Conservation (phyloP, 345 rosid species). For the Brassica incana region DNA sequence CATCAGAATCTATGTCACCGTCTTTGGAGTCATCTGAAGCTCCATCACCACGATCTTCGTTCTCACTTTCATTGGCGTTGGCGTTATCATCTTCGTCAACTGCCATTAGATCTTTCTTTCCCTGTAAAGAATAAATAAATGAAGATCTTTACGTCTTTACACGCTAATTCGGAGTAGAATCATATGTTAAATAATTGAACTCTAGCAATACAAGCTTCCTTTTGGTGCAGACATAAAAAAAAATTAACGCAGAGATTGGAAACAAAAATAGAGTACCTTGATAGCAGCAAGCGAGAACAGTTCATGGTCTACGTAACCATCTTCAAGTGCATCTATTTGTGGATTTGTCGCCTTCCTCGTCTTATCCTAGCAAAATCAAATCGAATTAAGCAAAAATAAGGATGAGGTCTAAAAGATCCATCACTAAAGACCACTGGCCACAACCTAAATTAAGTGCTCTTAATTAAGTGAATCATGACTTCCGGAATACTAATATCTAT, state of each 20-base stretch:
- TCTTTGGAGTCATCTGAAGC: conserved; percentile 46
- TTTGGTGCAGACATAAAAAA: not conserved
- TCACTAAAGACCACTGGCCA: not conserved
- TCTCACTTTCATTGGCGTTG: conserved; percentile 48
- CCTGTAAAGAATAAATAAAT: conserved; percentile 46
- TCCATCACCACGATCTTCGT: conserved; percentile 47
- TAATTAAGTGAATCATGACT: not conserved
- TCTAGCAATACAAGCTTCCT: not conserved
- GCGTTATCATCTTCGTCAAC: conserved; percentile 59
- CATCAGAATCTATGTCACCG: conserved; percentile 79
- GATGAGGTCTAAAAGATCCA: not conserved
- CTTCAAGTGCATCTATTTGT: conserved; percentile 81
- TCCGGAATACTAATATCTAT: too few species aligned
- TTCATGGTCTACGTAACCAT: conserved; percentile 73
- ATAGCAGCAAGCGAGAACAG: conserved; percentile 86
- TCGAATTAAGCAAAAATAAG: not conserved
- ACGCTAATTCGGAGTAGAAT: not conserved
- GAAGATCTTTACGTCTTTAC: not conserved
- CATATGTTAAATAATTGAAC: not conserved
- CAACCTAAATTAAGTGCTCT: not conserved
- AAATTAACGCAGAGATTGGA: not conserved
- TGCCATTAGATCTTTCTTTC: conserved; percentile 78
- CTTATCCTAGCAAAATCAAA: conserved; percentile 62
- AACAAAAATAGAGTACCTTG: conserved; percentile 54
- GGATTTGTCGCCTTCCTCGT: conserved; percentile 70